A percentile compares a stretch with the other conserved stretches of the same genome.
Conservation (phyloP, 2,329 filamentous ascomycete species). For the Tolypocladium sp. region DNA sequence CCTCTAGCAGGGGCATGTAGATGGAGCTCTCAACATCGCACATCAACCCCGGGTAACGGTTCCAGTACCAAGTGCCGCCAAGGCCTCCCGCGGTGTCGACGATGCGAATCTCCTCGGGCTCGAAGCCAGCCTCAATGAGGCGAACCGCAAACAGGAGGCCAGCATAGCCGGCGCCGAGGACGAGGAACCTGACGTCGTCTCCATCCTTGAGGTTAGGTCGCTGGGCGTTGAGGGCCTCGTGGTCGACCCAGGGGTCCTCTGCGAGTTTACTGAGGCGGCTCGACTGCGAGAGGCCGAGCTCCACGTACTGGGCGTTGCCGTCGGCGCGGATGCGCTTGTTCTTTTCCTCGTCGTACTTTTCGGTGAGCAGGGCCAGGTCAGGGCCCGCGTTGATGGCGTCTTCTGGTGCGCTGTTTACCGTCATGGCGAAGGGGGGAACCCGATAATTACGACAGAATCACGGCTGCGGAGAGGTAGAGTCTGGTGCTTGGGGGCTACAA, state of each 20-base stretch:
- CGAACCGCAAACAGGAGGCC: conserved; percentile 21
- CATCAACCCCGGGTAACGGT: conserved; percentile 37
- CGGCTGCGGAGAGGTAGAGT: too few relatives aligned
- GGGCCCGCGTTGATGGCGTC: background rate
- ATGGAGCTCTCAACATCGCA: conserved; percentile 52
- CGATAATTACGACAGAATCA: background rate
- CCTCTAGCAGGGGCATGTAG: conserved; percentile 53
- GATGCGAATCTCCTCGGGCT: conserved; percentile 26
- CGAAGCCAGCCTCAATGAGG: conserved; percentile 13
- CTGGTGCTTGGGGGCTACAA: too few relatives aligned
- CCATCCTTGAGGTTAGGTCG: conserved; percentile 14
- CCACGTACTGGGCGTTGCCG: conserved; percentile 21
- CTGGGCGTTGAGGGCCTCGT: conserved; percentile 17
- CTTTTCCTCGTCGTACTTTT: conserved; percentile 24
- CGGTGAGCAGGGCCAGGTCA: background rate
- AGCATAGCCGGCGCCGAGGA: conserved; percentile 26
- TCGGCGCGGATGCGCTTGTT: conserved; percentile 22
- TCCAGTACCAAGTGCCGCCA: conserved; percentile 45
- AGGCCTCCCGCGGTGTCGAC: conserved; percentile 33
- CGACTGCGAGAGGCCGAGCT: conserved; percentile 15
- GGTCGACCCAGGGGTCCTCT: conserved; percentile 25
- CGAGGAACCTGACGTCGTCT: conserved; percentile 10
- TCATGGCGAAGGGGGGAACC: background rate
- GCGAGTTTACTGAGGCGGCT: conserved; percentile 13
- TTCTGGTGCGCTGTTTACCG: background rate